Percentiles rank a stretch among this genome's conserved stretches.
phyloP scores from a whole-genome alignment of 768 basidiomycete genomes.

The Lentinula boryana region DNA sequence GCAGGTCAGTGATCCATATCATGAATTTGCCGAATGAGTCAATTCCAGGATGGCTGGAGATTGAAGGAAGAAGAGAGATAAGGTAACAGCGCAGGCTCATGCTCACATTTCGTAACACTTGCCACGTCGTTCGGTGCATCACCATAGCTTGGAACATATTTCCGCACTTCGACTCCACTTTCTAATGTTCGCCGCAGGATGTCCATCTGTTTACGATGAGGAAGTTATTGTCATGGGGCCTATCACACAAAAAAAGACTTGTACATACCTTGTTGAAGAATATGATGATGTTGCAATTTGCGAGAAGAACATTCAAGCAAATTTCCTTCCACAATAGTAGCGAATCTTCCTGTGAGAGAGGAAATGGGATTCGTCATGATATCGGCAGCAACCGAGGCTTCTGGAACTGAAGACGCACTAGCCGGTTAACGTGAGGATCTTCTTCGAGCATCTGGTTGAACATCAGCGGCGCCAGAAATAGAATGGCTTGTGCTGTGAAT shows the following conservation, averaged over 20 bases:
- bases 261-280: conserved; percentile 66
- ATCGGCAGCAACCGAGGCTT: not conserved
- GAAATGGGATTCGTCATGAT: not conserved
- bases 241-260: not conserved
- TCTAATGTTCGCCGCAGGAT: conserved; percentile 50
- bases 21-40: too few species aligned
- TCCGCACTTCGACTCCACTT: conserved; percentile 47
- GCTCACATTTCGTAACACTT: conserved; percentile 60
- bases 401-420: conserved; percentile 31
- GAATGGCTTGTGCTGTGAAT: conserved; percentile 60
- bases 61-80: not conserved
- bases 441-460: conserved; percentile 75
- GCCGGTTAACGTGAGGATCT: conserved; percentile 55
- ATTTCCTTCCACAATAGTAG: conserved; percentile 65
- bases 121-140: conserved; percentile 51
- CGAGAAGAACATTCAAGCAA: conserved; percentile 56
- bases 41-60: too few species aligned
- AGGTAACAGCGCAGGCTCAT: not conserved
- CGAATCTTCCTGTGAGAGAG: conserved; percentile 58
- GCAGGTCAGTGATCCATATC: not conserved
- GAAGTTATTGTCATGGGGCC: not conserved
- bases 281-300: conserved; percentile 58
- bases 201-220: conserved; percentile 39
- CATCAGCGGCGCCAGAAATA: conserved; percentile 73
- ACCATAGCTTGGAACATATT: conserved; percentile 59